phyloP scores from a whole-genome alignment of 2,329 filamentous ascomycete genomes.

The Penicillium sp. region DNA sequence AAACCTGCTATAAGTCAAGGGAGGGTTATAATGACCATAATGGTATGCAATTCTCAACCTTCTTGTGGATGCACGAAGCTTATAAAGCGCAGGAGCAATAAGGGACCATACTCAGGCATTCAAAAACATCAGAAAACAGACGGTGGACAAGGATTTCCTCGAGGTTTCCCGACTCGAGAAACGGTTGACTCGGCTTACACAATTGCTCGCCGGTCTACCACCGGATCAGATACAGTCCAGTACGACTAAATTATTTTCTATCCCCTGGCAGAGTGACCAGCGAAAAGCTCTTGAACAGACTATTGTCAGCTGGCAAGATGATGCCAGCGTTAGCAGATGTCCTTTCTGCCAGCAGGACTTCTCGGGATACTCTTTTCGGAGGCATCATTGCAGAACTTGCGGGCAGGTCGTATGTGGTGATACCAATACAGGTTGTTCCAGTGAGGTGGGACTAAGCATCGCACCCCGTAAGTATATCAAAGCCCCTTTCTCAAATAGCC shows the following conservation, averaged over 20 bases:
- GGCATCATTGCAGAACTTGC: slow-evolving; percentile 93
- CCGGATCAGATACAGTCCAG: slow-evolving; percentile 61
- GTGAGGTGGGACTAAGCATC: slow-evolving; percentile 78
- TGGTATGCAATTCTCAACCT: slow-evolving; percentile 38
- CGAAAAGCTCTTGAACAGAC: slow-evolving; percentile 85
- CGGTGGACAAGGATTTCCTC: slow-evolving; percentile 79
- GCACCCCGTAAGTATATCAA: slow-evolving; percentile 56
- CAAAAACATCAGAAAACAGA: slow-evolving; percentile 67
- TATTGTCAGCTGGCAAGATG: slow-evolving; percentile 93
- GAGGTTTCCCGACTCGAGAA: slow-evolving; percentile 91
- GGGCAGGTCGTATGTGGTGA: slow-evolving; percentile 93
- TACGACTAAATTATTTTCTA: slow-evolving; percentile 48
- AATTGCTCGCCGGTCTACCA: slow-evolving; percentile 74
- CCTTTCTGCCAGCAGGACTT: slow-evolving; percentile 98
- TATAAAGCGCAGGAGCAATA: slow-evolving; percentile 52
- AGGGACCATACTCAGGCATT: slow-evolving; percentile 75
- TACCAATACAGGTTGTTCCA: slow-evolving; percentile 77
- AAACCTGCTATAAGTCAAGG: slow-evolving; percentile 98
- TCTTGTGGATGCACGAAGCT: background rate
- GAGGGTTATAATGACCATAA: slow-evolving; percentile 92
- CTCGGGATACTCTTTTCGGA: slow-evolving; percentile 84
- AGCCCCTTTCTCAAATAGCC: background rate
- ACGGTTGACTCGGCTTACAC: slow-evolving; percentile 83
- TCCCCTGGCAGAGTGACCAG: slow-evolving; percentile 70
- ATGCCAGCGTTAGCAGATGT: slow-evolving; percentile 74